These are phyloP conservation scores for Nakazawaea anatomiae DNA, from an alignment of 805 yeast genomes.

Conservation along the genomic window DNA sequence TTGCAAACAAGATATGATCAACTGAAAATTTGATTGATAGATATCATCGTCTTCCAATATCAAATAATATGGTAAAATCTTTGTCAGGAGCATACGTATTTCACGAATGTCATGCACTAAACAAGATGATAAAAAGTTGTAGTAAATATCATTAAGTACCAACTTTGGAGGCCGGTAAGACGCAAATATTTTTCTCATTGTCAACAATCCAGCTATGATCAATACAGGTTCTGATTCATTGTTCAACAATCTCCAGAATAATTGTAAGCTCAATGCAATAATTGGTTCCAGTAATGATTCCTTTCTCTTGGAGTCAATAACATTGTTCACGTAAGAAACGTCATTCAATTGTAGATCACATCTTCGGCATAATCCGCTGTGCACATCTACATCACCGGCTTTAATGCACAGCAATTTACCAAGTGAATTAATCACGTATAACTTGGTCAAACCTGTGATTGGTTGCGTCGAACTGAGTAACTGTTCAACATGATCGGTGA, in stretches of 20 bases:
- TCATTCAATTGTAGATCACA: constrained; percentile 26
- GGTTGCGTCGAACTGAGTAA: not conserved
- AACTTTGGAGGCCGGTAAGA: constrained; percentile 46
- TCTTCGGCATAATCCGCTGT: constrained; percentile 25
- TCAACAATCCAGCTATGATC: constrained; percentile 20
- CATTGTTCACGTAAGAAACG: not conserved
- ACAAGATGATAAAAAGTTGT: constrained; percentile 34
- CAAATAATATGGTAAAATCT: constrained; percentile 50
- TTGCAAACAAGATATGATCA: constrained; percentile 36
- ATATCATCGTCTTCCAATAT: constrained; percentile 31
- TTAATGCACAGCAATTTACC: constrained; percentile 38
- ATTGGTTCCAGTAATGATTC: not conserved
- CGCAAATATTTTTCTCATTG: constrained; percentile 43
- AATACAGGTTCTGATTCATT: not conserved
- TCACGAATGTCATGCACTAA: constrained; percentile 44
- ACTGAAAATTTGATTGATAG: constrained; percentile 37
- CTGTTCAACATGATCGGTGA: not conserved
- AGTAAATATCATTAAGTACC: constrained; percentile 21
- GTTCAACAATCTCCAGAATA: not conserved
- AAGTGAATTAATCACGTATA: constrained; percentile 29
- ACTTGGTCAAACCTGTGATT: constrained; percentile 8
- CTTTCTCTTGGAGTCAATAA: constrained; percentile 1
- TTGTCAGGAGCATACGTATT: constrained; percentile 45
- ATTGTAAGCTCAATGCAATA: not conserved
- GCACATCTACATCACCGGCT: constrained; percentile 28